Evolutionary conservation across 768 basidiomycete species (phyloP).

Genomic region (Crepidotus variabilis): DNA sequence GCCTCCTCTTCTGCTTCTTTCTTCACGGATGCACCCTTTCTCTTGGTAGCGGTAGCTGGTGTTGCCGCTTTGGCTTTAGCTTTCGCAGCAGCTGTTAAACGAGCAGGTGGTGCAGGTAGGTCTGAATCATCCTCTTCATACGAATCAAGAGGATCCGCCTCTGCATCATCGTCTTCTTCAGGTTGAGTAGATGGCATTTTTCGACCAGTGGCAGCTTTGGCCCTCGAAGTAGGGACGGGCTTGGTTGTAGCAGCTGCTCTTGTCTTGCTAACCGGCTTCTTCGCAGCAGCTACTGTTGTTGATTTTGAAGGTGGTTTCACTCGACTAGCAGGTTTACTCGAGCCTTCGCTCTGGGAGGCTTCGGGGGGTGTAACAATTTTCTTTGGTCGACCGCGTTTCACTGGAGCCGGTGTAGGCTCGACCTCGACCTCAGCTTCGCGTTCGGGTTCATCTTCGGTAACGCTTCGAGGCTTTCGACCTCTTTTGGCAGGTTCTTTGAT

Average conservation of each 20-base stretch:
- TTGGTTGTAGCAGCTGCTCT: too few species aligned
- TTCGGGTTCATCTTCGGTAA: background rate
- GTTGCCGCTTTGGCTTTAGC: slow-evolving; percentile 15
- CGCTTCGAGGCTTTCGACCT: slow-evolving; percentile 5
- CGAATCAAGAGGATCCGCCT: slow-evolving; percentile 12
- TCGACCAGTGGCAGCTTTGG: too few species aligned
- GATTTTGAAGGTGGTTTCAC: background rate
- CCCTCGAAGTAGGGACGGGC: too few species aligned
- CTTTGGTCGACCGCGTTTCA: slow-evolving; percentile 14
- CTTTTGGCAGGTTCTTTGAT: slow-evolving; percentile 2
- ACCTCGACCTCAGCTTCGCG: slow-evolving; percentile 1
- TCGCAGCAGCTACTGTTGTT: slow-evolving; percentile 4
- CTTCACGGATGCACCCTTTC: background rate
- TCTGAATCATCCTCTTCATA: slow-evolving; percentile 10
- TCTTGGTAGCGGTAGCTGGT: background rate
- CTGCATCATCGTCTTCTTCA: slow-evolving; percentile 12
- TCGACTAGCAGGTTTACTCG: background rate
- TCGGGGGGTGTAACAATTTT: slow-evolving; percentile 4
- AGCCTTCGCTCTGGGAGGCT: background rate
- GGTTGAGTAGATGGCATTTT: slow-evolving; percentile 1
- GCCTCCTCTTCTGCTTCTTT: slow-evolving; percentile 8
- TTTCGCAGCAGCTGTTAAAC: background rate
- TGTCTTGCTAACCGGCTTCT: background rate
- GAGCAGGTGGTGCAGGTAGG: slow-evolving; percentile 9
- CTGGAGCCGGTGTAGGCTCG: slow-evolving; percentile 11